Evolutionary conservation across 2,329 filamentous ascomycete species (phyloP).

Genomic region (Aspergillus novofumigatus): DNA sequence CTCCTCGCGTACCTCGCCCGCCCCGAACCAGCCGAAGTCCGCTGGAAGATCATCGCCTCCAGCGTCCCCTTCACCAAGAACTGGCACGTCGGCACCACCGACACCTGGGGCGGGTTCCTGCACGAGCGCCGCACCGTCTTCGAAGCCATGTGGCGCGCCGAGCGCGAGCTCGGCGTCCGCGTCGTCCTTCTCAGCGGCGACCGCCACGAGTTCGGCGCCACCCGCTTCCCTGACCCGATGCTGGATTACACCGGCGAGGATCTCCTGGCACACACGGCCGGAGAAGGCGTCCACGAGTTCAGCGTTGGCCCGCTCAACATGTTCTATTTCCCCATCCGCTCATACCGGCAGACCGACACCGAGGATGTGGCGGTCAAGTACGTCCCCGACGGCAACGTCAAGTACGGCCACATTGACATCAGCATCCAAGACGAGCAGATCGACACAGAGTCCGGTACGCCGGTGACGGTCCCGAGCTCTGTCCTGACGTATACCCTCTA

Average conservation of each 20-base stretch:
- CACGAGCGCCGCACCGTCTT: constrained; percentile 73
- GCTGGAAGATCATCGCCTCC: constrained; percentile 90
- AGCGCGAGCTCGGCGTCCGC: constrained; percentile 64
- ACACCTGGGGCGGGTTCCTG: constrained; percentile 94
- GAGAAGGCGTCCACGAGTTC: constrained; percentile 70
- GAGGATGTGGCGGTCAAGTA: constrained; percentile 83
- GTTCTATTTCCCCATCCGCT: constrained; percentile 83
- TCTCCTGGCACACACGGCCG: constrained; percentile 20
- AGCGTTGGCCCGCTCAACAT: constrained; percentile 87
- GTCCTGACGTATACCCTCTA: constrained; percentile 76
- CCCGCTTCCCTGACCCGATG: constrained; percentile 58
- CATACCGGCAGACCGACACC: constrained; percentile 75
- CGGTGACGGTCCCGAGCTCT: constrained; percentile 42
- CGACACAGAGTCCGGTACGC: constrained; percentile 9
- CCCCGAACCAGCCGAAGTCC: constrained; percentile 70
- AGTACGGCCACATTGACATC: constrained; percentile 82
- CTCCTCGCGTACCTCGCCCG: constrained; percentile 71
- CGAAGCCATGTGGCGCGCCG: constrained; percentile 87
- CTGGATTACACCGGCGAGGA: constrained; percentile 15
- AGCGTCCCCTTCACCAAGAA: constrained; percentile 97
- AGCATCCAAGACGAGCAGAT: constrained; percentile 54
- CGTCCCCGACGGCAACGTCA: constrained; percentile 77
- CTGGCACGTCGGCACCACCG: constrained; percentile 80
- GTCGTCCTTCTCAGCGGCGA: constrained; percentile 86
- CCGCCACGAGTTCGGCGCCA: constrained; percentile 94